Conservation (phyloP, 2,329 filamentous ascomycete genomes). For the Alternaria sp. region DNA sequence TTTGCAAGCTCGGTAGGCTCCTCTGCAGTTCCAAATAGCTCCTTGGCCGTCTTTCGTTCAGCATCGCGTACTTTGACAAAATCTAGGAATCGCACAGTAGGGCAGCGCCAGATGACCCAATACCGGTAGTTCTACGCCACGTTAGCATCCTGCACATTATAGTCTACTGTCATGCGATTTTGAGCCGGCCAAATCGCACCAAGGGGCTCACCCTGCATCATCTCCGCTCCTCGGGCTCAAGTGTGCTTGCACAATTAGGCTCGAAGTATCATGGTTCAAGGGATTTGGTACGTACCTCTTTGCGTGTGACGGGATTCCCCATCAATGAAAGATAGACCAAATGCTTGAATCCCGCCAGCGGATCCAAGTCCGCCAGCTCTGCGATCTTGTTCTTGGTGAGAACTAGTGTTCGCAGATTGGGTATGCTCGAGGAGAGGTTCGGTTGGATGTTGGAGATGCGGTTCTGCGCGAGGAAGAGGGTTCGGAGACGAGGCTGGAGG, state of each 20-base stretch:
- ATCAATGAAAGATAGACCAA: slow-evolving; percentile 83
- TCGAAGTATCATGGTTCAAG: slow-evolving; percentile 8
- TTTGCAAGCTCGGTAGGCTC: slow-evolving; percentile 81
- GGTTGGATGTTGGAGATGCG: slow-evolving; percentile 84
- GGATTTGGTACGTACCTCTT: slow-evolving; percentile 71
- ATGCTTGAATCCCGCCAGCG: slow-evolving; percentile 72
- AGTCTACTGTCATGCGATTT: neutral
- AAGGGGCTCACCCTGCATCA: neutral
- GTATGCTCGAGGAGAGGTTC: slow-evolving; percentile 76
- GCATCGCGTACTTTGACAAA: slow-evolving; percentile 89
- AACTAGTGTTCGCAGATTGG: slow-evolving; percentile 82
- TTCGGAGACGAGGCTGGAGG: slow-evolving; percentile 85
- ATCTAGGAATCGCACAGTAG: slow-evolving; percentile 87
- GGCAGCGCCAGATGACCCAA: slow-evolving; percentile 89
- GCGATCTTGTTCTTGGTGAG: slow-evolving; percentile 82
- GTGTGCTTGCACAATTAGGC: slow-evolving; percentile 31
- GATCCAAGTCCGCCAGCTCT: slow-evolving; percentile 88
- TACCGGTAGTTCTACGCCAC: slow-evolving; percentile 80
- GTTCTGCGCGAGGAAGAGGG: slow-evolving; percentile 89
- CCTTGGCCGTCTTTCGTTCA: slow-evolving; percentile 77
- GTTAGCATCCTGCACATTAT: slow-evolving; percentile 18
- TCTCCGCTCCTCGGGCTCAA: slow-evolving; percentile 12
- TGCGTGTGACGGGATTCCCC: slow-evolving; percentile 90
- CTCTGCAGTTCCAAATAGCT: slow-evolving; percentile 83
- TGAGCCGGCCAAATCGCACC: neutral